phyloP scores from a whole-genome alignment of 345 rosid species.

The Dimocarpus longan region DNA sequence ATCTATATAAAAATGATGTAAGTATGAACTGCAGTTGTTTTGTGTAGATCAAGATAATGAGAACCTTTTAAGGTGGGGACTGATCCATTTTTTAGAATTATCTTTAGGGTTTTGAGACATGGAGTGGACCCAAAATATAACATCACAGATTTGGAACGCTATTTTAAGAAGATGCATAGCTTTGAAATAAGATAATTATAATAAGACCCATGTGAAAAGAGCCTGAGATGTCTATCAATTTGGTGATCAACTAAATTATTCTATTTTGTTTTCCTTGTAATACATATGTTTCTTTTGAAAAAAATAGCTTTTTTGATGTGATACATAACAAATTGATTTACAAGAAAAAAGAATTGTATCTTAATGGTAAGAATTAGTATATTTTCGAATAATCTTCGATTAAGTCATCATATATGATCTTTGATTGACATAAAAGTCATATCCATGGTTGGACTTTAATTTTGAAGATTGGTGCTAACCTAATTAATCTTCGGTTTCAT shows the following conservation, averaged over 20 bases:
- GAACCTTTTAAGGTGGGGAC: constrained; percentile 15
- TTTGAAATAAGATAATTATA: constrained; percentile 10
- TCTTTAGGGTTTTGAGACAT: constrained; percentile 8
- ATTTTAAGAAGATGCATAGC: constrained; percentile 30
- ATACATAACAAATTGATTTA: neutral
- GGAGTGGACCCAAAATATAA: constrained; percentile 30
- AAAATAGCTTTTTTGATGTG: neutral
- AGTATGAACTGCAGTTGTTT: neutral
- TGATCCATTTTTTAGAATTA: constrained; percentile 15
- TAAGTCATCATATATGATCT: neutral
- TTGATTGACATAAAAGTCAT: neutral
- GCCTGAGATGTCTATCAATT: constrained; percentile 3
- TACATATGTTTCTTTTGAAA: neutral
- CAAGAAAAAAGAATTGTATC: neutral
- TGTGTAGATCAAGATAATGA: constrained; percentile 23
- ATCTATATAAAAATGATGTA: neutral
- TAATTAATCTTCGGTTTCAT: too few relatives aligned
- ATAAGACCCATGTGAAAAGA: constrained; percentile 21
- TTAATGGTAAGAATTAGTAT: neutral
- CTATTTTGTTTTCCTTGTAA: neutral
- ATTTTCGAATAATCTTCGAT: neutral
- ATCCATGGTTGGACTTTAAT: neutral
- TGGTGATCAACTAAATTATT: constrained; percentile 9
- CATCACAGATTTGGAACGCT: constrained; percentile 35
- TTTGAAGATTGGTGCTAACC: neutral